phyloP scores from a whole-genome alignment of 108 stramenopile species.

The Aurantiochytrium sp. region DNA sequence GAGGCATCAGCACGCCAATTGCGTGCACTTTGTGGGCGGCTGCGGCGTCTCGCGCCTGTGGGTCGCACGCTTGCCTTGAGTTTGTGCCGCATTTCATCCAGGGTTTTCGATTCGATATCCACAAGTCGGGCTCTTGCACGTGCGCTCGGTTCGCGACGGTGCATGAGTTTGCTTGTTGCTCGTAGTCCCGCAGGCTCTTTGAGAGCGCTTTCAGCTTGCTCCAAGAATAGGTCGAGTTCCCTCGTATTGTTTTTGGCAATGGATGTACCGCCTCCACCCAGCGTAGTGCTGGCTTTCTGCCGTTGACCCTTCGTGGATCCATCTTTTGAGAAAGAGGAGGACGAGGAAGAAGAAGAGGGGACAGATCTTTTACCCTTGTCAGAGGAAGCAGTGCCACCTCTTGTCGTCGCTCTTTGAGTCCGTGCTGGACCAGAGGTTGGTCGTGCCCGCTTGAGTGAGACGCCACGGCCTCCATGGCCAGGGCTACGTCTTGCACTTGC shows the following conservation, averaged over 20 bases:
- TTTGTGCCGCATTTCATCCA: not conserved
- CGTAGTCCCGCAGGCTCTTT: not conserved
- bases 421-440: too few relatives aligned
- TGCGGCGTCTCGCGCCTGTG: not conserved
- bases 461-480: too few relatives aligned
- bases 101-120: not conserved
- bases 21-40: not conserved
- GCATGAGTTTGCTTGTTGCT: not conserved
- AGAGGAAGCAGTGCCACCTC: too few relatives aligned
- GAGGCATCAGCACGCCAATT: not conserved
- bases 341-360: too few relatives aligned
- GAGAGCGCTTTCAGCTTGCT: not conserved
- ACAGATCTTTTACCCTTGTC: too few relatives aligned
- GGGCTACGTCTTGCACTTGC: too few relatives aligned
- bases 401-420: too few relatives aligned
- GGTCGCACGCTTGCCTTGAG: not conserved
- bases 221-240: not conserved
- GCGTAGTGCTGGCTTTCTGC: too few relatives aligned
- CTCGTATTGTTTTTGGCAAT: not conserved
- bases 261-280: not conserved
- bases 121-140: not conserved
- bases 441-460: too few relatives aligned
- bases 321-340: too few relatives aligned
- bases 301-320: too few relatives aligned
- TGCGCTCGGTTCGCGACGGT: not conserved